A percentile compares a stretch with the other conserved stretches of the same genome.
Evolutionary conservation across 2,329 filamentous ascomycete genomes (phyloP).

Genomic region (Aciculosporium take): DNA sequence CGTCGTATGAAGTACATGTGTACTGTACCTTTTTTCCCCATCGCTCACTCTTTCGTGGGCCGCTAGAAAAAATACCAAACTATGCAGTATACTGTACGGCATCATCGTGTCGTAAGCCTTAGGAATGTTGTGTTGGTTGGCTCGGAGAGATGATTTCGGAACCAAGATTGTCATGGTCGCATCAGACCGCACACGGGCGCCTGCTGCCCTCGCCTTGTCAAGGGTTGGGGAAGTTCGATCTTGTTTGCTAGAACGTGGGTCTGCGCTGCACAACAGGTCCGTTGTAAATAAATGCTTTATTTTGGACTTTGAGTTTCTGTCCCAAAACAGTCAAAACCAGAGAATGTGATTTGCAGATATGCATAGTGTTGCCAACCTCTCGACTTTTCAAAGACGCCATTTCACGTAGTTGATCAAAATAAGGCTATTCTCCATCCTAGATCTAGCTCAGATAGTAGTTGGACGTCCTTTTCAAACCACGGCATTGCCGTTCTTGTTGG

Average conservation of each 20-base stretch:
- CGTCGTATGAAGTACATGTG: no score
- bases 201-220: background rate
- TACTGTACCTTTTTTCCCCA: no score
- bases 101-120: background rate
- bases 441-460: no score
- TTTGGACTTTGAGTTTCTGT: background rate
- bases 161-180: background rate
- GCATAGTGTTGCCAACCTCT: no score
- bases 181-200: slow-evolving; percentile 1
- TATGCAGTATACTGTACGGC: background rate
- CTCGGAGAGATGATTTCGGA: background rate
- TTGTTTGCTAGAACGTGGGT: background rate
- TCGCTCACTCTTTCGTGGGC: no score
- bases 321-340: background rate
- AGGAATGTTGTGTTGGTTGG: background rate
- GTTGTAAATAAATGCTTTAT: background rate
- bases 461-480: no score
- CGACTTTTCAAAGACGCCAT: no score
- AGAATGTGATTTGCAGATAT: background rate
- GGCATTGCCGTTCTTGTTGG: no score
- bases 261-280: background rate
- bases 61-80: background rate
- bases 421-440: no score
- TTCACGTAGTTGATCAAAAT: no score
- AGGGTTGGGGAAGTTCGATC: background rate